Evolutionary conservation across 306 rosid species (phyloP), one percentile per base, ranked within the genome.

Genomic region (Citrullus mucosospermus): DNA sequence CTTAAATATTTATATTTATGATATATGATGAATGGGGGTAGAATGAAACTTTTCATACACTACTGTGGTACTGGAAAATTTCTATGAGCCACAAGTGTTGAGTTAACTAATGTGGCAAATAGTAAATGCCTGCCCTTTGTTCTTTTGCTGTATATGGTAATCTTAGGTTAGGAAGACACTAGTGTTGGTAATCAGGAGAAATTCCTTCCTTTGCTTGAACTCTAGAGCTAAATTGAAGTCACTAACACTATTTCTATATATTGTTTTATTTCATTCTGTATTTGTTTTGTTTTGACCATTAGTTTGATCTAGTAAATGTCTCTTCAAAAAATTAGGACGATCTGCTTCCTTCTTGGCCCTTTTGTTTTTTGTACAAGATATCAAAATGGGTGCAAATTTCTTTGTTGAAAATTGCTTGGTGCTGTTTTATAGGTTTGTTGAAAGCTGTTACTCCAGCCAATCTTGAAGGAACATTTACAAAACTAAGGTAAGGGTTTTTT

Each of bases 41-140:
- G 13, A 9, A 44, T 44, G 3, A 44, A 10, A 10, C 9, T 0
- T 44, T 44, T 44, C 14, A 9, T 44, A 44, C 3, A 9, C 4
- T 9, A 44, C 46, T 8, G 46, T 43, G 5, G 46, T 2, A 43
- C 46, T 43, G 12, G 50, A 44, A 44, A 11, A 44, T 44, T 44
- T 44, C 50, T 11, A 94, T 82, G 96, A 92, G 85, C 78, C 90
- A 85, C 96, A 92, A 74, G 97, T 74, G 96, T 94, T 73, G 98
- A 94, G 83, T 88, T 97, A 0, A 92, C 89, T 81, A 95, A 94
- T 81, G 82, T 86, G 91, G 98, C 95, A 78, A 94, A 94, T 84
- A 97, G 96, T 94, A 81, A 80, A 81, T 60, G 67, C 9, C 8
- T 48, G 4, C 63, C 34, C 25, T 60, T 60, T 5, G 3, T 60